These are phyloP conservation scores for Coccomyxa sp. DNA, from an alignment of 139 green algal species.

Conservation along the genomic window DNA sequence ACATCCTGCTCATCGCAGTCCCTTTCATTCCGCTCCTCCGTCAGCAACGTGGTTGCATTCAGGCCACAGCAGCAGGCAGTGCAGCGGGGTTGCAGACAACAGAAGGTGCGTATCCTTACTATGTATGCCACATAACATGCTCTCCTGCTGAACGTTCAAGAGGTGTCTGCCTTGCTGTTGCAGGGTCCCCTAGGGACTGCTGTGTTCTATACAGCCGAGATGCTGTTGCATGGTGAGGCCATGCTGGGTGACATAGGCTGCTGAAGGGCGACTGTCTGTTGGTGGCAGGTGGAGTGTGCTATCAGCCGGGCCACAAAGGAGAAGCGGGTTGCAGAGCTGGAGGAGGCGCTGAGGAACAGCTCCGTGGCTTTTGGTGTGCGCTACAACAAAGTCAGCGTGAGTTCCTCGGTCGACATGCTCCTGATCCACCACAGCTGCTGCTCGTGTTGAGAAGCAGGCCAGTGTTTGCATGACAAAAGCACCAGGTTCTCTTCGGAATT, in stretches of 20 bases:
- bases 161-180: too few relatives aligned
- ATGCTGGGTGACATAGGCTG: too few relatives aligned
- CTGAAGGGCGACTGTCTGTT: neutral
- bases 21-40: neutral
- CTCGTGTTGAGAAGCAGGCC: neutral
- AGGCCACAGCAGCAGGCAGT: too few relatives aligned
- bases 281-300: slow-evolving; percentile 59
- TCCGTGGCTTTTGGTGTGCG: slow-evolving; percentile 75
- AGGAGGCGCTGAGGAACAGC: slow-evolving; percentile 63
- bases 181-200: too few relatives aligned
- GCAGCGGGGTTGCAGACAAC: neutral
- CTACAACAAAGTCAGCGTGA: slow-evolving; percentile 75
- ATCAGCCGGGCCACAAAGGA: slow-evolving; percentile 76
- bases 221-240: too few relatives aligned
- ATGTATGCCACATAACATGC: neutral
- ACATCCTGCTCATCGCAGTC: neutral
- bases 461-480: neutral
- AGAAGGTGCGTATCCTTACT: neutral
- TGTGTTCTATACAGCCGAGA: too few relatives aligned
- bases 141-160: neutral
- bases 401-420: slow-evolving; percentile 1
- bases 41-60: neutral
- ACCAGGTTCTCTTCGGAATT: neutral
- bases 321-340: slow-evolving; percentile 60
- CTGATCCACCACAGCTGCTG: neutral